phyloP scores from a whole-genome alignment of 768 basidiomycete species.

The Trametes villosa region DNA sequence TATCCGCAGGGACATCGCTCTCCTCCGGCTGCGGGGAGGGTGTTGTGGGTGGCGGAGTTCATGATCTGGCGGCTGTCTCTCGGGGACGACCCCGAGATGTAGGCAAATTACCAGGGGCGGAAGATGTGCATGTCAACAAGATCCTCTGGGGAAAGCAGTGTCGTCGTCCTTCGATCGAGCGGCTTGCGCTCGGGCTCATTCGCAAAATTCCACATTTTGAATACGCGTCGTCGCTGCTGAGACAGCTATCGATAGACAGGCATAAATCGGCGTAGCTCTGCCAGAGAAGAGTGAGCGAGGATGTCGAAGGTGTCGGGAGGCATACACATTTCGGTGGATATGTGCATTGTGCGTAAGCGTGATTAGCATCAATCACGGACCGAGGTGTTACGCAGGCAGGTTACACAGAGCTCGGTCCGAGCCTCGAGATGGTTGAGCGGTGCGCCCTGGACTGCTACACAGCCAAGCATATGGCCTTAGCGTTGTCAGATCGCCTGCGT shows the following conservation, averaged over 20 bases:
- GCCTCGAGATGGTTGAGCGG: background rate
- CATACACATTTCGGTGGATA: background rate
- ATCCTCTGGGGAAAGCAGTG: background rate
- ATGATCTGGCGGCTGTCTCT: conserved; percentile 1
- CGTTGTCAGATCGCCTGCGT: background rate
- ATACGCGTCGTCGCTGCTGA: too few species aligned
- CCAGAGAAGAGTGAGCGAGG: background rate
- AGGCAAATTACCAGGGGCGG: background rate
- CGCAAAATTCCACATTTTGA: too few species aligned
- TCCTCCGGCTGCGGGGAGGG: background rate
- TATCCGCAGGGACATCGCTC: background rate
- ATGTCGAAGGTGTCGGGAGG: too few species aligned
- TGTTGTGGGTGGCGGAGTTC: background rate
- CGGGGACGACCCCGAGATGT: background rate
- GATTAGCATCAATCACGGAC: background rate
- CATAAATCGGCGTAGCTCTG: too few species aligned
- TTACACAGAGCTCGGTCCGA: conserved; percentile 10
- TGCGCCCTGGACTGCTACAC: background rate
- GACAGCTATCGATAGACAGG: too few species aligned
- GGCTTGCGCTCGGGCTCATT: too few species aligned
- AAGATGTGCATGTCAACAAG: background rate
- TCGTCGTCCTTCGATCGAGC: background rate
- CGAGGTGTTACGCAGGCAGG: background rate
- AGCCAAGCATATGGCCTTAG: background rate
- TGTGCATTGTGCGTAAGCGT: background rate